These are phyloP conservation scores for Talaromyces verruculosus DNA, from an alignment of 2,329 filamentous ascomycete species.

Conservation along the genomic window DNA sequence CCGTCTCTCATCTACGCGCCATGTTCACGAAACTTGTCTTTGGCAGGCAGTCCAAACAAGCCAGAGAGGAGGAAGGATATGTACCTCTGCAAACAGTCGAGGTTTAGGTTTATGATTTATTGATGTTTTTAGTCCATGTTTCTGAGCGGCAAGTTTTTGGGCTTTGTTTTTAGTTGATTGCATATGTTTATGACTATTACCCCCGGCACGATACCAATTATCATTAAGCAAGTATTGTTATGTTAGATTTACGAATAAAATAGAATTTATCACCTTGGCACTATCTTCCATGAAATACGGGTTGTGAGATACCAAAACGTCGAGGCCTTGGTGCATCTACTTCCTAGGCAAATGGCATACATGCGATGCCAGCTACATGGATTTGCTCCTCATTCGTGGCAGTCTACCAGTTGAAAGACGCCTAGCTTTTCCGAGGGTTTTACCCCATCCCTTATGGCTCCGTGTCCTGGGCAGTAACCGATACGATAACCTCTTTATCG, in stretches of 20 bases:
- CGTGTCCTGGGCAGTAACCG: too few species aligned
- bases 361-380: too few species aligned
- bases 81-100: slow-evolving; percentile 49
- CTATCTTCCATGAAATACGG: background rate
- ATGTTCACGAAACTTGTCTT: slow-evolving; percentile 32
- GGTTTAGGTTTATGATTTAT: slow-evolving; percentile 23
- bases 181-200: slow-evolving; percentile 1
- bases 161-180: background rate
- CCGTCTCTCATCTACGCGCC: slow-evolving; percentile 22
- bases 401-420: too few species aligned
- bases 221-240: background rate
- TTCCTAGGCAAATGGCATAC: too few species aligned
- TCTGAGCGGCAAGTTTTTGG: background rate
- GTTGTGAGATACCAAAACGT: too few species aligned
- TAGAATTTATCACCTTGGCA: background rate
- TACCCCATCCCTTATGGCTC: too few species aligned
- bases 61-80: slow-evolving; percentile 42
- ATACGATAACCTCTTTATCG: too few species aligned
- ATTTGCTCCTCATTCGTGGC: too few species aligned
- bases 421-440: too few species aligned
- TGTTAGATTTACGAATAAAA: background rate
- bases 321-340: too few species aligned
- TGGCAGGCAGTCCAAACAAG: slow-evolving; percentile 28
- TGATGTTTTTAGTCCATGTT: too few species aligned
- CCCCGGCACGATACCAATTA: background rate